Base-by-base conservation (phyloP, 108 stramenopile species). In the Fistulifera solaris region DNA sequence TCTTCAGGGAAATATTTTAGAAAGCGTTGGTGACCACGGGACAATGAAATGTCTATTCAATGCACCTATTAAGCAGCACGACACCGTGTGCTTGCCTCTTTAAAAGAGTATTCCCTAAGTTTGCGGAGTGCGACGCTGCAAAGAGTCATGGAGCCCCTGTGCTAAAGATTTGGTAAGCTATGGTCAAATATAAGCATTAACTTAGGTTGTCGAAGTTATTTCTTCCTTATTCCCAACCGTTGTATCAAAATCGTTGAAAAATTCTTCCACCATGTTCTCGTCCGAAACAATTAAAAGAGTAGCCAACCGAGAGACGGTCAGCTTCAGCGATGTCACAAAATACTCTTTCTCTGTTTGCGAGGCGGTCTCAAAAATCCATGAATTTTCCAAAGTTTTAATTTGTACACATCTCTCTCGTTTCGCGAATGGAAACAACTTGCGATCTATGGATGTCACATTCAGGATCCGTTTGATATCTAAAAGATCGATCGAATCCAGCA, bases 1-100 rank as follows among this genome's bases (percentile, higher is more conserved):
- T 5, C 73, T 98, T 49, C 73, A 85, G 57, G 97, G 97, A 51
- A 93, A 96, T 60, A 98, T 99, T 49, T 63, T 80, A 41, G 80
- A 96, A 48, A 88, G 96, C 40, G 81, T 98, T 35, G 99, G 99
- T 38, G 97, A 96, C 45, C 99, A 99, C 60, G 99, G 99, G 27
- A 83, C 94, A n/a, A 95, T 98, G 93, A 99, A 99, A 68, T 94
- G 94, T 56, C 71, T 87, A 0, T 98, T 99, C 79, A 94, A 93
- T 59, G 85, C 91, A 42, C 88, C 91, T 8, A 95, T 98, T 44
- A 92, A 93, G 73, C 96, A 98, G 54, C 93, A 96, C 64, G 99
- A 99, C 72, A 97, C 96, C 0, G 94, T 99, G 6, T 95, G 93
- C 65, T 71, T 99, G 54, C 74, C 91, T 27, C 71, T 99, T 99